Evolutionary conservation across 257 asterid species (phyloP).

Genomic region (Agastache rugosa): DNA sequence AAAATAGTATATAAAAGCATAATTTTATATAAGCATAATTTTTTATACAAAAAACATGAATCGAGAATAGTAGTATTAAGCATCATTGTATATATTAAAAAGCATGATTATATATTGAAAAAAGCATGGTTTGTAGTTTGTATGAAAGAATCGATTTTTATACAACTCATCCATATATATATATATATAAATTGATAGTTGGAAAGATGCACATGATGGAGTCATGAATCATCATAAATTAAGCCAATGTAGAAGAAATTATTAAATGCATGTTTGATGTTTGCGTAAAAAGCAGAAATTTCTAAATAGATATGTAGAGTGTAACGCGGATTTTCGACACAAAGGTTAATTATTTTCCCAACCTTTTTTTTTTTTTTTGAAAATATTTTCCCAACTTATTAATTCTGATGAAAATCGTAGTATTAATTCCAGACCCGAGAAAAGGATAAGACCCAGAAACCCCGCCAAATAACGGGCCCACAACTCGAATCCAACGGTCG

Average conservation of each 20-base stretch:
- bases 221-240: neutral
- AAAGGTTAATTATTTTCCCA: neutral
- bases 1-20: too few species aligned
- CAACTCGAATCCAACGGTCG: conserved; percentile 33
- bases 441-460: conserved; percentile 16
- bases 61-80: too few species aligned
- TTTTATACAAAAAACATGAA: too few species aligned
- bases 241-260: neutral
- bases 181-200: too few species aligned
- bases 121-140: too few species aligned
- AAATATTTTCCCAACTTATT: neutral
- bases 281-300: neutral
- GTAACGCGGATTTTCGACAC: neutral
- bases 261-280: neutral
- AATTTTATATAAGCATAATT: too few species aligned
- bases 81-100: too few species aligned
- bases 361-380: too few species aligned
- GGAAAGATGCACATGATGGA: neutral
- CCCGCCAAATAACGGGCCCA: conserved; percentile 35
- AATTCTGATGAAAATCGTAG: neutral
- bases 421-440: conserved; percentile 12
- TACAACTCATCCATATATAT: too few species aligned
- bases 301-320: neutral
- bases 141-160: too few species aligned
- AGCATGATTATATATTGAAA: too few species aligned